phyloP scores from a whole-genome alignment of 805 yeast species.

The Ogataea naganishii region DNA sequence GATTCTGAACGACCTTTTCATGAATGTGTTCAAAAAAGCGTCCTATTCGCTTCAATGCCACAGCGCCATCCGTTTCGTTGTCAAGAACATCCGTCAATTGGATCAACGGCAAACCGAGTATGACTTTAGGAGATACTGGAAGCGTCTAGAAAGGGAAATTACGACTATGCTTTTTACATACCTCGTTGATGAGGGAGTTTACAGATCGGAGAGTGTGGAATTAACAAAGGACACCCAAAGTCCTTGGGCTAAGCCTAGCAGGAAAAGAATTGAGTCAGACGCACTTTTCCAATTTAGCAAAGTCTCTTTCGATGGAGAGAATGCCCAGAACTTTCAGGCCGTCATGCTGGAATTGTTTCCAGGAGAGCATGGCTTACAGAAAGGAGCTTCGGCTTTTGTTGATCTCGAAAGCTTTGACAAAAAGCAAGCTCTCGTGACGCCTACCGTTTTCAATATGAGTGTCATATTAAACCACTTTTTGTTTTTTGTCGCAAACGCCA shows the following conservation, averaged over 20 bases:
- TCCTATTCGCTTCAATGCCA: conserved; percentile 63
- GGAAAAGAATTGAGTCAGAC: conserved; percentile 6
- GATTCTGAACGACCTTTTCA: conserved; percentile 61
- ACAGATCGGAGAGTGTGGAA: not conserved
- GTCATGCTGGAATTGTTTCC: conserved; percentile 61
- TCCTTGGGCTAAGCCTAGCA: conserved; percentile 1
- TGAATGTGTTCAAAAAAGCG: conserved; percentile 57
- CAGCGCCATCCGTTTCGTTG: conserved; percentile 53
- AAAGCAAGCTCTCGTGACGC: conserved; percentile 58
- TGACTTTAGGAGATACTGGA: conserved; percentile 30
- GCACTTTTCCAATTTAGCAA: conserved; percentile 27
- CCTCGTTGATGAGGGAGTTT: conserved; percentile 24
- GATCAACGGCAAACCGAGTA: too few relatives aligned
- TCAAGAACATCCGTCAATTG: too few relatives aligned
- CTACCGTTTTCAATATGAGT: conserved; percentile 73
- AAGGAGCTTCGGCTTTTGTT: conserved; percentile 36
- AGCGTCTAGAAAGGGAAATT: conserved; percentile 31
- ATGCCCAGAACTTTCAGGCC: conserved; percentile 28
- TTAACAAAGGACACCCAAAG: not conserved
- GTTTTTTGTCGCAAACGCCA: conserved; percentile 55
- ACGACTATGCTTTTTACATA: conserved; percentile 29
- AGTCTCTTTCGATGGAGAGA: conserved; percentile 24
- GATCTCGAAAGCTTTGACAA: conserved; percentile 50
- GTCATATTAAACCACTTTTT: conserved; percentile 67
- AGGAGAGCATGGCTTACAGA: conserved; percentile 27